These are phyloP conservation scores for Ceratonia siliqua DNA, from an alignment of 306 rosid genomes.

Conservation along the genomic window DNA sequence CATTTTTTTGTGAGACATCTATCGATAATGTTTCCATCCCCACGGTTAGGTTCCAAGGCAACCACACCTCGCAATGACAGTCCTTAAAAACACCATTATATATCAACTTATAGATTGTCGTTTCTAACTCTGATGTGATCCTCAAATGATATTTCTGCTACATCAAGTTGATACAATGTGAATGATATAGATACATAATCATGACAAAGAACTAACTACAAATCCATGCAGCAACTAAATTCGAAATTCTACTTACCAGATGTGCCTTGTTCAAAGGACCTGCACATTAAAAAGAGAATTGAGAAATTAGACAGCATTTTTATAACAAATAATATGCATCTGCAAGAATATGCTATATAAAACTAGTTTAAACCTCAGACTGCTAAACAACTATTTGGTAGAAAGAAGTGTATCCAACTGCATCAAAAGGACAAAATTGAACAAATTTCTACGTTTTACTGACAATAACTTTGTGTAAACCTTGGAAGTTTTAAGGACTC, in stretches of 20 bases:
- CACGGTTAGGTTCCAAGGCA: background rate
- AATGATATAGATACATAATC: slow-evolving; percentile 22
- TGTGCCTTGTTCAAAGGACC: slow-evolving; percentile 76
- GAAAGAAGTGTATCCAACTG: background rate
- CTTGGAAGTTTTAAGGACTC: background rate
- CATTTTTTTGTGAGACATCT: background rate
- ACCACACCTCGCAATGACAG: background rate
- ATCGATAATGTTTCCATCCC: background rate
- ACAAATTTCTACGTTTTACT: background rate
- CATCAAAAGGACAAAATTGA: background rate
- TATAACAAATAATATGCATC: slow-evolving; percentile 7
- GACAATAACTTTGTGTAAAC: background rate
- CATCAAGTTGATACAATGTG: background rate
- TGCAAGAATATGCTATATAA: background rate
- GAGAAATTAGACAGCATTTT: slow-evolving; percentile 27
- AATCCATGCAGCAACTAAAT: slow-evolving; percentile 5
- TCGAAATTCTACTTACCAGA: slow-evolving; percentile 63
- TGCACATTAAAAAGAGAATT: slow-evolving; percentile 35
- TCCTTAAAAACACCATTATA: background rate
- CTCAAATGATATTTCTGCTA: background rate
- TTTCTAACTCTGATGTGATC: background rate
- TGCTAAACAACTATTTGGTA: background rate
- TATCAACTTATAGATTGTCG: slow-evolving; percentile 8
- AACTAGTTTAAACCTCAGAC: slow-evolving; percentile 6
- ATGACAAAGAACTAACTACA: slow-evolving; percentile 19